Evolutionary conservation across 73 alveolate genomes (phyloP).

Genomic region (Paramecium tetraurelia): DNA sequence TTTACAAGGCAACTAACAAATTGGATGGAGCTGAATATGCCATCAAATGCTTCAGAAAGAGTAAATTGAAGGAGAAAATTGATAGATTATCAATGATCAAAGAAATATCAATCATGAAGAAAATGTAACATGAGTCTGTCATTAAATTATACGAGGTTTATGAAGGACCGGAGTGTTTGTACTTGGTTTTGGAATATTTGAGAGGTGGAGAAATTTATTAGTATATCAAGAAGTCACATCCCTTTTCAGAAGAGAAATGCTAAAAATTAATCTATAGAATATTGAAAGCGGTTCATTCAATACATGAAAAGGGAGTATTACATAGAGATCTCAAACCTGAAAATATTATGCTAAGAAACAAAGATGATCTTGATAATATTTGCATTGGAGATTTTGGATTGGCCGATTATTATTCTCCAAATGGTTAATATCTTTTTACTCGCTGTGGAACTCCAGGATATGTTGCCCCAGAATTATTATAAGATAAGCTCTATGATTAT

Average conservation of each 20-base stretch:
- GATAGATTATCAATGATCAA: constrained; percentile 9
- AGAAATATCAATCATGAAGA: not conserved
- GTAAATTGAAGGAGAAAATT: not conserved
- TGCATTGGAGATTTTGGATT: constrained; percentile 59
- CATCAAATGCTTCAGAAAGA: not conserved
- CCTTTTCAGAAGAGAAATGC: constrained; percentile 24
- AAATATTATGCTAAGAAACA: constrained; percentile 9
- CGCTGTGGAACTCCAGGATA: constrained; percentile 63
- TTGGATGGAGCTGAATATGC: not conserved
- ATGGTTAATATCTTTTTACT: constrained; percentile 27
- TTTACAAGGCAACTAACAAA: not conserved
- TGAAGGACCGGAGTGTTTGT: constrained; percentile 12
- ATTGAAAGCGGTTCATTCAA: not conserved
- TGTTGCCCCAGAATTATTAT: constrained; percentile 54
- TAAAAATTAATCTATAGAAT: not conserved
- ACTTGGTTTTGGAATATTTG: constrained; percentile 23
- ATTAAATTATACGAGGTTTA: constrained; percentile 35
- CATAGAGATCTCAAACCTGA: constrained; percentile 60
- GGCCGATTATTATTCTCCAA: constrained; percentile 49
- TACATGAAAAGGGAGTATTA: not conserved
- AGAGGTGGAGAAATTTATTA: constrained; percentile 48
- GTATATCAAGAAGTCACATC: not conserved
- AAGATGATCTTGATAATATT: constrained; percentile 5
- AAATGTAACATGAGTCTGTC: not conserved
- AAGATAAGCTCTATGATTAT: constrained; percentile 41